Evolutionary conservation across 495 filamentous ascomycete species (phyloP).

Genomic region (Extremus antarcticus): DNA sequence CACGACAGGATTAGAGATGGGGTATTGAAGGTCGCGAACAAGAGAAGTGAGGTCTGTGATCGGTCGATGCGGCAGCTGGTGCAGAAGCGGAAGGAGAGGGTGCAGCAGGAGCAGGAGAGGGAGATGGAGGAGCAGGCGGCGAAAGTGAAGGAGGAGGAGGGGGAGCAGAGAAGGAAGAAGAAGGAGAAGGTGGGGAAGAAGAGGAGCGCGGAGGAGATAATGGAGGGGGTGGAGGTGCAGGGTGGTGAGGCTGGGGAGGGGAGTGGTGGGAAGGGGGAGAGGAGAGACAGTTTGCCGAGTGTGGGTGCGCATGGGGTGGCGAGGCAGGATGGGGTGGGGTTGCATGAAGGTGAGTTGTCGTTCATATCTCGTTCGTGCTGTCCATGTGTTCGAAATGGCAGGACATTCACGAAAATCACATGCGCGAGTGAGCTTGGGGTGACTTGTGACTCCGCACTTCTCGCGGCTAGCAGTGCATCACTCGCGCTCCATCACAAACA

Average conservation of each 20-base stretch:
- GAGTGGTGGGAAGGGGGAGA: constrained; percentile 23
- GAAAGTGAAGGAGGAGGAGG: constrained; percentile 13
- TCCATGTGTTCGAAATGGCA: too few relatives aligned
- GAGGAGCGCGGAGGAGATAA: constrained; percentile 17
- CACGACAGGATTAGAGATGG: constrained; percentile 5
- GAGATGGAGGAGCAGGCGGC: constrained; percentile 23
- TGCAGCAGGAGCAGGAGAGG: constrained; percentile 25
- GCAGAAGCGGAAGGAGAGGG: constrained; percentile 46
- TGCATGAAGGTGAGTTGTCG: constrained; percentile 27
- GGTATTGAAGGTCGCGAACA: constrained; percentile 5
- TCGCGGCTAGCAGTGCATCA: too few relatives aligned
- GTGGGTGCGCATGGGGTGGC: constrained; percentile 33
- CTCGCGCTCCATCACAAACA: too few relatives aligned
- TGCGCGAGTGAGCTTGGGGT: too few relatives aligned
- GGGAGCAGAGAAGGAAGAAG: constrained; percentile 17
- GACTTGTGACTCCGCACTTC: too few relatives aligned
- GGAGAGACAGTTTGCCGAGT: constrained; percentile 26
- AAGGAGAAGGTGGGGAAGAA: constrained; percentile 19
- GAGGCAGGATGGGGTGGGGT: constrained; percentile 32
- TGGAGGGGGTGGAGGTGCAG: constrained; percentile 8
- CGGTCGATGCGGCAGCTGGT: constrained; percentile 74
- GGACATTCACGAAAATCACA: too few relatives aligned
- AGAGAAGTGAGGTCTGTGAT: constrained; percentile 24
- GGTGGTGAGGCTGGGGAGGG: not conserved
- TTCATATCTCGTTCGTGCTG: too few relatives aligned